Evolutionary conservation across 2,329 filamentous ascomycete species (phyloP).

Genomic region (Aspergillus brasiliensis): DNA sequence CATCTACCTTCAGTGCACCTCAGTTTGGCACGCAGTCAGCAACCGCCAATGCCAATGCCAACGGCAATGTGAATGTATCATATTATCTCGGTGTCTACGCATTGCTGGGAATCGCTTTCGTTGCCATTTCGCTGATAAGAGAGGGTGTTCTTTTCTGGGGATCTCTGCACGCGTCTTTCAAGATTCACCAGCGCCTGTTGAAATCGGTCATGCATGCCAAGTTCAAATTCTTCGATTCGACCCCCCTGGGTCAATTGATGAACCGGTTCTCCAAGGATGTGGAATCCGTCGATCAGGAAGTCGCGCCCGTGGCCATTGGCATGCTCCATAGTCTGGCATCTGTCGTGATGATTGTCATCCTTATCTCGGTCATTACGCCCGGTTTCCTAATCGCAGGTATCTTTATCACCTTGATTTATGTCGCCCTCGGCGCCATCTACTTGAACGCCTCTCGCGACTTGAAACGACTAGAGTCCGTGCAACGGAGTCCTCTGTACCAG

Average conservation of each 20-base stretch:
- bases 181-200: conserved; percentile 78
- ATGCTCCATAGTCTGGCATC: conserved; percentile 67
- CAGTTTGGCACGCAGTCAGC: conserved; percentile 29
- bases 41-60: conserved; percentile 14
- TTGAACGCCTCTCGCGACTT: conserved; percentile 90
- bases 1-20: conserved; percentile 32
- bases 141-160: conserved; percentile 92
- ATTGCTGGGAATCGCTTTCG: conserved; percentile 73
- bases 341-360: conserved; percentile 78
- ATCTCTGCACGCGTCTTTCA: conserved; percentile 82
- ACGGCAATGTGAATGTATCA: conserved; percentile 67
- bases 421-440: conserved; percentile 83
- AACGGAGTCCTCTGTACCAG: conserved; percentile 93
- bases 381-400: conserved; percentile 83
- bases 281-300: conserved; percentile 91
- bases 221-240: conserved; percentile 97
- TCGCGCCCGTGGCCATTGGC: conserved; percentile 85
- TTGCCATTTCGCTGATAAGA: conserved; percentile 76
- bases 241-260: conserved; percentile 93
- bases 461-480: conserved; percentile 91
- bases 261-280: conserved; percentile 98
- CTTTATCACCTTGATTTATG: conserved; percentile 82
- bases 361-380: conserved; percentile 88
- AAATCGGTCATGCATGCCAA: conserved; percentile 80
- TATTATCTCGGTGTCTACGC: conserved; percentile 89